These are phyloP conservation scores for Agaricus sinodeliciosus DNA, from an alignment of 768 basidiomycete genomes.

Conservation along the genomic window DNA sequence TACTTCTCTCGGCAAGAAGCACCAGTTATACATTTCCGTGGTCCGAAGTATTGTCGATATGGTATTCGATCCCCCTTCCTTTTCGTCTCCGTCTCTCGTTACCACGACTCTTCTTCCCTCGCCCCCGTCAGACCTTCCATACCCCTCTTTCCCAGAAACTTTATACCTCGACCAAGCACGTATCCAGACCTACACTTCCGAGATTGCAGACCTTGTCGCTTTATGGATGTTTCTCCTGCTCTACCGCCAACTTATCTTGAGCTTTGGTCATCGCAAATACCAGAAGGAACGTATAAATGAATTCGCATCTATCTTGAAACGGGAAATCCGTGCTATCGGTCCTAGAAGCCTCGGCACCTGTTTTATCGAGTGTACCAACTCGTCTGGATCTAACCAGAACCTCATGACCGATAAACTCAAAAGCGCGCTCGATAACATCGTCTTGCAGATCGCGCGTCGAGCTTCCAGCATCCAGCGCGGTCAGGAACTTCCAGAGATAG, in stretches of 20 bases:
- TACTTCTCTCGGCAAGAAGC: conserved; percentile 39
- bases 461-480: conserved; percentile 40
- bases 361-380: conserved; percentile 30
- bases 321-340: conserved; percentile 70
- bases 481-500: conserved; percentile 8
- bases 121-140: conserved; percentile 12
- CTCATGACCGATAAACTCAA: conserved; percentile 4
- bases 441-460: conserved; percentile 70
- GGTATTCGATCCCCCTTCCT: conserved; percentile 47
- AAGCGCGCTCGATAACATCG: conserved; percentile 48
- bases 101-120: conserved; percentile 17
- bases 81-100: conserved; percentile 26
- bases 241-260: conserved; percentile 66
- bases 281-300: conserved; percentile 7
- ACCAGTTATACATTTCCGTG: conserved; percentile 48
- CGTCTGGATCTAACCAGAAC: conserved; percentile 8
- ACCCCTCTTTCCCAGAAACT: conserved; percentile 54
- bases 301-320: conserved; percentile 40
- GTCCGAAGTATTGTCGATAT: conserved; percentile 60
- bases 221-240: conserved; percentile 79
- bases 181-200: conserved; percentile 56
- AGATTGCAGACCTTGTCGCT: conserved; percentile 68
- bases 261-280: conserved; percentile 17
- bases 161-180: conserved; percentile 74
- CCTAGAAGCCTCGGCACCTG: conserved; percentile 57